Conservation (phyloP, 1,284 basidiomycete species). For the Pseudozyma flocculosa region DNA sequence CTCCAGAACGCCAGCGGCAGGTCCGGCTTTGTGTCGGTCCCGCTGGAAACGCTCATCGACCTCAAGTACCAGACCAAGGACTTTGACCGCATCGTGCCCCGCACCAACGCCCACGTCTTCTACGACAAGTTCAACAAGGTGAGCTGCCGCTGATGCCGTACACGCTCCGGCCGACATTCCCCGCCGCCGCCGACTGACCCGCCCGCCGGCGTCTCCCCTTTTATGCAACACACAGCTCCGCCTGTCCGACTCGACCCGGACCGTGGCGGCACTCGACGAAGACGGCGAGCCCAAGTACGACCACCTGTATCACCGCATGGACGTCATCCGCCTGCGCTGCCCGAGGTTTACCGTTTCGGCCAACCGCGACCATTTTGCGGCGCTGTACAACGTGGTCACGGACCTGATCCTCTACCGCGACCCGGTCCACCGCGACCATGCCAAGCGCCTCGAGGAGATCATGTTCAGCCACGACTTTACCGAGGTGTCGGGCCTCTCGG, state of each 20-base stretch:
- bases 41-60: slow-evolving; percentile 70
- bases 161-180: slow-evolving; percentile 5
- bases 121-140: slow-evolving; percentile 86
- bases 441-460: slow-evolving; percentile 67
- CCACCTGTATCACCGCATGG: slow-evolving; percentile 79
- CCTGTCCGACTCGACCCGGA: slow-evolving; percentile 71
- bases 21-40: slow-evolving; percentile 64
- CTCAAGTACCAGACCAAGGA: slow-evolving; percentile 26
- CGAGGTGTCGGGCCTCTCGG: slow-evolving; percentile 70
- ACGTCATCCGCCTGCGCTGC: slow-evolving; percentile 76
- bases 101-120: slow-evolving; percentile 79
- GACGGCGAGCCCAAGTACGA: slow-evolving; percentile 60
- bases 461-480: slow-evolving; percentile 88
- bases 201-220: no score
- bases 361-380: slow-evolving; percentile 79
- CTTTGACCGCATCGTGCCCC: slow-evolving; percentile 78
- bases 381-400: slow-evolving; percentile 83
- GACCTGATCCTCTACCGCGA: slow-evolving; percentile 82
- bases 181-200: no score
- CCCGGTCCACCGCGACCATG: slow-evolving; percentile 63
- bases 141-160: slow-evolving; percentile 11
- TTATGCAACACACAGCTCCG: no score
- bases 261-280: slow-evolving; percentile 55
- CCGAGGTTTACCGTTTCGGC: slow-evolving; percentile 79
- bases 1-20: slow-evolving; percentile 48